These are phyloP conservation scores for Ziziphus jujuba DNA, from an alignment of 306 rosid genomes.

Conservation along the genomic window DNA sequence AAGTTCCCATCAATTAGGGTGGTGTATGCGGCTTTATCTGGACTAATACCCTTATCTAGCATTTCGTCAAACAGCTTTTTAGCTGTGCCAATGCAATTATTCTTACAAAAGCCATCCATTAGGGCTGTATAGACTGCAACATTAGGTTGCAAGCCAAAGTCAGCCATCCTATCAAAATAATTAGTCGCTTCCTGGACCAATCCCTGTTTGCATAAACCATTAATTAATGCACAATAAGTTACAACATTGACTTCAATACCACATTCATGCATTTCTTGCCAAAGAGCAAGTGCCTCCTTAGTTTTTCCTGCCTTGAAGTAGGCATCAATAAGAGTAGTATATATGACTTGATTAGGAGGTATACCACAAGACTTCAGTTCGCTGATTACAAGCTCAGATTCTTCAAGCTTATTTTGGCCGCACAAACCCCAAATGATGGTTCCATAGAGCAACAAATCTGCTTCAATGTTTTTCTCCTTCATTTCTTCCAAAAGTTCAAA, in stretches of 20 bases:
- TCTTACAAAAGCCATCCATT: conserved; percentile 84
- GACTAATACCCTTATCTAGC: conserved; percentile 70
- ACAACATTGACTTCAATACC: conserved; percentile 64
- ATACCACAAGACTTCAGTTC: conserved; percentile 66
- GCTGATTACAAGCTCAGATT: conserved; percentile 46
- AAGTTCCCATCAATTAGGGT: conserved; percentile 83
- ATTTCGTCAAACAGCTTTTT: conserved; percentile 73
- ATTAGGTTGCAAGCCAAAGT: conserved; percentile 69
- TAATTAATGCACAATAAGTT: conserved; percentile 76
- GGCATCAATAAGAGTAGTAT: conserved; percentile 77
- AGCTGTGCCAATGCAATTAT: conserved; percentile 57
- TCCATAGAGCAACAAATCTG: conserved; percentile 65
- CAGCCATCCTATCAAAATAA: conserved; percentile 59
- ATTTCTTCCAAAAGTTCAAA: conserved; percentile 60
- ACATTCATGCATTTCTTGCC: conserved; percentile 67
- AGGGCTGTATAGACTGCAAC: conserved; percentile 75
- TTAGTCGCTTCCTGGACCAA: conserved; percentile 59
- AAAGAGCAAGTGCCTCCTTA: conserved; percentile 53
- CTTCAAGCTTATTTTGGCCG: conserved; percentile 63
- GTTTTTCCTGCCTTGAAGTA: conserved; percentile 76
- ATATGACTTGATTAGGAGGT: conserved; percentile 59
- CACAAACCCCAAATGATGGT: conserved; percentile 79
- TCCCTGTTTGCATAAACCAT: conserved; percentile 89
- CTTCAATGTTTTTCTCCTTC: conserved; percentile 58
- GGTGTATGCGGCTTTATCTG: conserved; percentile 77